Percentiles rank a stretch among this genome's conserved stretches.
These are phyloP conservation scores for Chloromonas sp. DNA, from an alignment of 163 green algal species.

Conservation along the genomic window DNA sequence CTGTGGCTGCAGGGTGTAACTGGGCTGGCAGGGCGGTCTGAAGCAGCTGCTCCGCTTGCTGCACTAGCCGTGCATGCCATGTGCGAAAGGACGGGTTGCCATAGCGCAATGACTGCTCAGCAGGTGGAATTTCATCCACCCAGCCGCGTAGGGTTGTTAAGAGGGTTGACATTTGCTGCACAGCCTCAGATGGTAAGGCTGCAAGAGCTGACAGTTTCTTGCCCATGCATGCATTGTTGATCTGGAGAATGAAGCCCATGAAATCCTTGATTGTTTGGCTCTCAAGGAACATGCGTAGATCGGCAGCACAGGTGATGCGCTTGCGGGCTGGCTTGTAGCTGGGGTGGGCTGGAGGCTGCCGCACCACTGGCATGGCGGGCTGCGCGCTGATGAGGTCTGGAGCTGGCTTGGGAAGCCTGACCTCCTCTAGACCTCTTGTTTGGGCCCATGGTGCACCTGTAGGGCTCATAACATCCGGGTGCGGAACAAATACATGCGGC, in stretches of 20 bases:
- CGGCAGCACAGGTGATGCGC: constrained; percentile 41
- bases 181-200: constrained; percentile 8
- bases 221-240: constrained; percentile 75
- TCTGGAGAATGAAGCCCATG: constrained; percentile 77
- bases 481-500: background rate
- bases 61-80: constrained; percentile 47
- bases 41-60: constrained; percentile 24
- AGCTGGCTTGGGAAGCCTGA: background rate
- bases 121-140: constrained; percentile 79
- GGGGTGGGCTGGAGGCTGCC: background rate
- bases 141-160: constrained; percentile 28
- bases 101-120: constrained; percentile 76
- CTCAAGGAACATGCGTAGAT: constrained; percentile 63
- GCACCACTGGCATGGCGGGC: background rate
- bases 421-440: background rate
- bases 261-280: constrained; percentile 46
- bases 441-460: background rate
- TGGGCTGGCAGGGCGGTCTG: constrained; percentile 42
- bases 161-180: constrained; percentile 11
- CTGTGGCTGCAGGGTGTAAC: constrained; percentile 38
- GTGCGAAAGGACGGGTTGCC: constrained; percentile 86
- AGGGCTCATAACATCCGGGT: background rate
- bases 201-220: constrained; percentile 44
- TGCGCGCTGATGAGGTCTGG: background rate
- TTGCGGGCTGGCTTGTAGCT: constrained; percentile 32